phyloP scores from a whole-genome alignment of 2,329 filamentous ascomycete species.

The Diaporthe sp. region DNA sequence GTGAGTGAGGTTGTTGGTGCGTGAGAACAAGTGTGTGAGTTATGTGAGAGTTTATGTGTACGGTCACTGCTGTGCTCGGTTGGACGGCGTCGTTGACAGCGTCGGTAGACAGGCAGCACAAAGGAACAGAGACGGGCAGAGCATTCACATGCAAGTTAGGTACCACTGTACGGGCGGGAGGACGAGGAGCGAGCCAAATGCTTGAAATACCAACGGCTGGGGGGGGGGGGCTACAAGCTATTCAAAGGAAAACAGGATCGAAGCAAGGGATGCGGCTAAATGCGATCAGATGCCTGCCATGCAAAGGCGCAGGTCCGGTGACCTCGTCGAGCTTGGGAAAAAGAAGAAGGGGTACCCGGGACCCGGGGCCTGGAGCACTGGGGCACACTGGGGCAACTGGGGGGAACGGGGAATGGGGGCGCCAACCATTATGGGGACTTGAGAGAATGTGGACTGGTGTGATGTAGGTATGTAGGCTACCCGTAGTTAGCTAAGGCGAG shows the following conservation, averaged over 20 bases:
- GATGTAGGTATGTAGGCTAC: background rate
- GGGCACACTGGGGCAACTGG: background rate
- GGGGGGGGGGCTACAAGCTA: slow-evolving; percentile 12
- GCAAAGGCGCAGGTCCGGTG: slow-evolving; percentile 31
- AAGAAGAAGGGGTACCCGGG: slow-evolving; percentile 5
- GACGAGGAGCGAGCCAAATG: slow-evolving; percentile 17
- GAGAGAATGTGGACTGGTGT: slow-evolving; percentile 17
- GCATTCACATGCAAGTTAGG: slow-evolving; percentile 15
- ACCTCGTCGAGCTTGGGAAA: slow-evolving; percentile 11
- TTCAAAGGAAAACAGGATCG: slow-evolving; percentile 33
- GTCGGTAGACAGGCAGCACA: slow-evolving; percentile 19
- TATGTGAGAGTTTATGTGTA: background rate
- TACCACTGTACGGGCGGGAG: background rate
- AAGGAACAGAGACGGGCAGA: slow-evolving; percentile 1
- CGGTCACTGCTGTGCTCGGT: slow-evolving; percentile 8
- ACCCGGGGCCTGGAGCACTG: background rate
- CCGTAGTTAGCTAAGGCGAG: background rate
- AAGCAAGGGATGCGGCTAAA: slow-evolving; percentile 34
- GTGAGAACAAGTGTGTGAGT: background rate
- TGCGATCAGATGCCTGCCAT: slow-evolving; percentile 31
- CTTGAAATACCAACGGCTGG: slow-evolving; percentile 6
- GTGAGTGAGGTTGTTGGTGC: background rate
- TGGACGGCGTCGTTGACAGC: slow-evolving; percentile 14
- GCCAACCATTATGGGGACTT: slow-evolving; percentile 10
- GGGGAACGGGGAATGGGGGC: background rate